Percentiles rank a stretch among this genome's conserved stretches.
phyloP scores from a whole-genome alignment of 768 basidiomycete species.

The Kwoniella heveanensis region DNA sequence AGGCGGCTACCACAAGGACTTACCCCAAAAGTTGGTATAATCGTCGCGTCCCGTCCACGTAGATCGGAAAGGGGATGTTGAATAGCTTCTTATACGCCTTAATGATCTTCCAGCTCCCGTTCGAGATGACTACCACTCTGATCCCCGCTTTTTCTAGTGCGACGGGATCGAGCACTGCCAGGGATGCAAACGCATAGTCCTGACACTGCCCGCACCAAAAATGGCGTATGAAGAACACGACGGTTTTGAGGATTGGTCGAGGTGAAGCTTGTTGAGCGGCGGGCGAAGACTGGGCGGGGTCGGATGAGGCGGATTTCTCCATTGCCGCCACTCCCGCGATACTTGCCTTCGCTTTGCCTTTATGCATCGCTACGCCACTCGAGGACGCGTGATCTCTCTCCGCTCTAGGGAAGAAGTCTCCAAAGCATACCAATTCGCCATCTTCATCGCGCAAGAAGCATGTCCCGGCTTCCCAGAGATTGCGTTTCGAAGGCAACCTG shows the following conservation, averaged over 20 bases:
- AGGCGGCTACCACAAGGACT: slow-evolving; percentile 16
- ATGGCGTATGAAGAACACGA: slow-evolving; percentile 55
- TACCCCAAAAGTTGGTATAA: slow-evolving; percentile 55
- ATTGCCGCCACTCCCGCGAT: not conserved
- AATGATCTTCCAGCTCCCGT: slow-evolving; percentile 56
- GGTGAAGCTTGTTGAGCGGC: not conserved
- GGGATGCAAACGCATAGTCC: slow-evolving; percentile 52
- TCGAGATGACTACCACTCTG: slow-evolving; percentile 49
- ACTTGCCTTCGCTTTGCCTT: slow-evolving; percentile 8
- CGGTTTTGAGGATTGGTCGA: slow-evolving; percentile 33
- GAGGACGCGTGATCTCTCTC: not conserved
- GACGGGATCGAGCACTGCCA: slow-evolving; percentile 45
- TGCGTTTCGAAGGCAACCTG: slow-evolving; percentile 34
- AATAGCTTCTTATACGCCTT: slow-evolving; percentile 54
- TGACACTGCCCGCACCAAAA: slow-evolving; percentile 57
- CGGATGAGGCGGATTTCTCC: slow-evolving; percentile 7
- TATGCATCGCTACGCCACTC: not conserved
- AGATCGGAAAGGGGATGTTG: slow-evolving; percentile 55
- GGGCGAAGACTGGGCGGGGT: not conserved
- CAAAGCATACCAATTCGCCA: slow-evolving; percentile 42
- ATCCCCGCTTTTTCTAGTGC: slow-evolving; percentile 47
- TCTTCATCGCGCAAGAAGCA: slow-evolving; percentile 48
- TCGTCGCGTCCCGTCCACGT: slow-evolving; percentile 49
- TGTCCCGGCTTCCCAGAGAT: slow-evolving; percentile 51
- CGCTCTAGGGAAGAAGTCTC: slow-evolving; percentile 40